These are phyloP conservation scores for Macrolepiota fuliginosa DNA, from an alignment of 768 basidiomycete species.

Conservation along the genomic window DNA sequence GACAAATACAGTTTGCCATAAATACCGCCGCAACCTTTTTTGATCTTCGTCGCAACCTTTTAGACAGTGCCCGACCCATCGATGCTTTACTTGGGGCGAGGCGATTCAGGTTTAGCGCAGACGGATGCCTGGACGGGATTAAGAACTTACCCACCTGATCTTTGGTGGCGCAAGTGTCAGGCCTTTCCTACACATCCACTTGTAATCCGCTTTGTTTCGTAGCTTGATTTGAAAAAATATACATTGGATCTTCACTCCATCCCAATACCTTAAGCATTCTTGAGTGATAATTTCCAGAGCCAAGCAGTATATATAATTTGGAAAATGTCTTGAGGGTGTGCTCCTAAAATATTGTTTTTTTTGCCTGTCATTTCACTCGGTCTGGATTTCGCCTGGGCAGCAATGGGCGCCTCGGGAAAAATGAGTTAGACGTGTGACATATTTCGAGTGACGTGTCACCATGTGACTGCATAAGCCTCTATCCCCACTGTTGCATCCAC, in stretches of 20 bases:
- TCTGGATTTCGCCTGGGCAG: background rate
- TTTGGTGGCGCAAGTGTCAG: slow-evolving; percentile 62
- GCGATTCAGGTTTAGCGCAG: slow-evolving; percentile 73
- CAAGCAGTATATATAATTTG: too few species aligned
- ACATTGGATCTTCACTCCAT: too few species aligned
- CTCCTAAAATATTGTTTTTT: background rate
- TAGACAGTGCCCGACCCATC: slow-evolving; percentile 72
- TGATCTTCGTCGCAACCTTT: slow-evolving; percentile 47
- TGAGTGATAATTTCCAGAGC: too few species aligned
- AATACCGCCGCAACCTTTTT: background rate
- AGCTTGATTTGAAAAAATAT: background rate
- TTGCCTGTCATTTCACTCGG: background rate
- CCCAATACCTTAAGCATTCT: too few species aligned
- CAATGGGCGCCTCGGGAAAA: background rate
- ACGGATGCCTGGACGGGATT: slow-evolving; percentile 49
- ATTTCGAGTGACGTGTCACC: slow-evolving; percentile 9
- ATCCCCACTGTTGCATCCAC: slow-evolving; percentile 6
- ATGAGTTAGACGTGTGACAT: background rate
- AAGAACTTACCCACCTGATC: slow-evolving; percentile 54
- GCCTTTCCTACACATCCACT: slow-evolving; percentile 54
- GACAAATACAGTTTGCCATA: background rate
- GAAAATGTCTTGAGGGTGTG: too few species aligned
- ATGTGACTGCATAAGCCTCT: slow-evolving; percentile 1
- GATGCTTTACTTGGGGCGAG: slow-evolving; percentile 40
- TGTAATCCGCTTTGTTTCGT: background rate